Evolutionary conservation across 176 grass and related monocot genomes (phyloP), one percentile per base, ranked within the genome.

Genomic region (Aegilops sharonensis): DNA sequence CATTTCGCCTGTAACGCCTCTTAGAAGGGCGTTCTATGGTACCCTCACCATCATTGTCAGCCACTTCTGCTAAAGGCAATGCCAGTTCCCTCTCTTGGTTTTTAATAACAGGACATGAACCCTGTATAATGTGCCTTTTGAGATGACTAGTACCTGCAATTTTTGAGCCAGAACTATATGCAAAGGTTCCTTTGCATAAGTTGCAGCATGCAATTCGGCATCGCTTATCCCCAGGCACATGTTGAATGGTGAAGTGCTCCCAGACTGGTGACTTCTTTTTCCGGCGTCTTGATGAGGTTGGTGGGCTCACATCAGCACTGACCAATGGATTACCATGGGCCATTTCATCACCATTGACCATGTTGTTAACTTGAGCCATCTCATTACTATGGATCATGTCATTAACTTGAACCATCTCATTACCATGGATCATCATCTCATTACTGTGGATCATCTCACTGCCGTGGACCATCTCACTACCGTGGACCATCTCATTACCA

Each of bases 1-100:
- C 90, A 50, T 83, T 85, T 20, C 82, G 15, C 77, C 90, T 84
- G 72, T 92, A 89, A 8, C 86, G 78, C 72, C 87, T 89, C 79
- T 92, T 92, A 68, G 60, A 64, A 5, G 77, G 76, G 11, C 61
- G 87, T 12, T 61, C 71, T 48, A 63, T 31, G 67, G 43, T 23
- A 59, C 61, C 66, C 4, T 54, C 90, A 54, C 73, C 45, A 76
- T 31, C 43, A 54, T 76, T 76, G 45, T 85, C 82, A 54, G 39
- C 63, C 24, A 62, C 70, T 8, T 31, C 69, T 31, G 77, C 31
- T 76, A 27, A 52, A 76, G 25, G 14, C 25, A 76, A 31, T 76
- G 73, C 14, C 25, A 76, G 24, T 47, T 76, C 29, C 43, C 15
- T 52, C 8, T 76, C 73, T 54, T 76, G 73, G 45, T 4, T 76